A percentile compares a stretch with the other conserved stretches of the same genome.
Conservation (phyloP, 495 filamentous ascomycete genomes). For the Cercophora scortea region DNA sequence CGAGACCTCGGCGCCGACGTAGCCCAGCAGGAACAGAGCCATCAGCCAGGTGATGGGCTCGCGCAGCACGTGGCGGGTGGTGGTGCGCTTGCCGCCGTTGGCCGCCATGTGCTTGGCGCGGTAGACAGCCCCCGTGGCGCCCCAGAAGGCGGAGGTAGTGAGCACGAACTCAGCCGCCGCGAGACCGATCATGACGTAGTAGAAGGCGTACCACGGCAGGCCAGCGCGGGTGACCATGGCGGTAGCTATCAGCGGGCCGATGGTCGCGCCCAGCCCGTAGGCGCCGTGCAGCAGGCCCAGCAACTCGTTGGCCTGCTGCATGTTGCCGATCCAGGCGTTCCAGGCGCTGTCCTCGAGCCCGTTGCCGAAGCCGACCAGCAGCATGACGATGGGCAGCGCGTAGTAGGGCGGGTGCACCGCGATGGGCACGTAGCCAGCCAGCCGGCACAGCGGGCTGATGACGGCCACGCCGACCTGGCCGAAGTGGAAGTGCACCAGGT, state of each 20-base stretch:
- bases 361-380: slow-evolving; percentile 64
- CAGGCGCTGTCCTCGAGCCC: slow-evolving; percentile 65
- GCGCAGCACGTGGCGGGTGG: slow-evolving; percentile 24
- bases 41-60: slow-evolving; percentile 63
- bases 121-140: slow-evolving; percentile 53
- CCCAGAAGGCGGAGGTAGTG: slow-evolving; percentile 57
- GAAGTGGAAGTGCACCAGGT: slow-evolving; percentile 44
- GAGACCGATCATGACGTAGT: slow-evolving; percentile 56
- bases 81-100: slow-evolving; percentile 21
- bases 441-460: slow-evolving; percentile 54
- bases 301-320: slow-evolving; percentile 60
- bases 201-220: slow-evolving; percentile 58
- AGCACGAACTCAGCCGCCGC: slow-evolving; percentile 52
- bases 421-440: slow-evolving; percentile 62
- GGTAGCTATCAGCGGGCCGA: slow-evolving; percentile 72
- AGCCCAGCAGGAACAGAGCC: slow-evolving; percentile 67
- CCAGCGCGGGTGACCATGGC: slow-evolving; percentile 53
- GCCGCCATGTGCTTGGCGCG: slow-evolving; percentile 30
- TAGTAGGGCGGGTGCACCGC: slow-evolving; percentile 69
- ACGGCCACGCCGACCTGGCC: slow-evolving; percentile 72
- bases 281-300: slow-evolving; percentile 65
- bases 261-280: slow-evolving; percentile 70
- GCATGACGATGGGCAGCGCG: slow-evolving; percentile 62
- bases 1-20: slow-evolving; percentile 80
- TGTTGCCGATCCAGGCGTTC: slow-evolving; percentile 77